Percentiles rank a stretch among this genome's conserved stretches.
Evolutionary conservation across 2,329 filamentous ascomycete genomes (phyloP).

Genomic region (Beauveria asiatica): DNA sequence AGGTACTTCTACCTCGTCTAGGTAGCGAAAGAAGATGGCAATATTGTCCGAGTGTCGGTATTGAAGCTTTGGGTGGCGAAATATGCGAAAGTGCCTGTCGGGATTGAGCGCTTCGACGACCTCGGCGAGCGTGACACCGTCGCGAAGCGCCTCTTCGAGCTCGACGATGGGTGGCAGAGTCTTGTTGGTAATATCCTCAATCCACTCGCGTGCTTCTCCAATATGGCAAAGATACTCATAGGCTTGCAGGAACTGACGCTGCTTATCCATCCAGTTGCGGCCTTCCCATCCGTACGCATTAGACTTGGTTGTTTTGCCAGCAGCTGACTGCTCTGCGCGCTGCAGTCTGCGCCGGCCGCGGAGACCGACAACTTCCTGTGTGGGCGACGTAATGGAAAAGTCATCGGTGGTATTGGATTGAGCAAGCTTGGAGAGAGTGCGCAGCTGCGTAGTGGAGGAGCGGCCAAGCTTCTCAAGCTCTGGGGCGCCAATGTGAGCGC

Average conservation of each 20-base stretch:
- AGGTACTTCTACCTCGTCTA: constrained; percentile 84
- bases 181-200: constrained; percentile 80
- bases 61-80: constrained; percentile 75
- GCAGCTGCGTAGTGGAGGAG: constrained; percentile 82
- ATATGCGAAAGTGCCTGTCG: constrained; percentile 69
- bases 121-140: constrained; percentile 91
- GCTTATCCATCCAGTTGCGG: constrained; percentile 97
- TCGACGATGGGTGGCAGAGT: constrained; percentile 87
- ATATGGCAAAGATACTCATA: constrained; percentile 99
- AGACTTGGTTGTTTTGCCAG: constrained; percentile 36
- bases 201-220: constrained; percentile 98
- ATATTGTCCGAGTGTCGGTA: constrained; percentile 98
- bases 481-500: constrained; percentile 48
- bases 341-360: constrained; percentile 79
- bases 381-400: constrained; percentile 67
- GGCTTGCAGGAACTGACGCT: constrained; percentile 89
- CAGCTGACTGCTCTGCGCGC: constrained; percentile 49
- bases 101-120: constrained; percentile 85
- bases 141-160: constrained; percentile 81
- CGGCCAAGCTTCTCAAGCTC: constrained; percentile 77
- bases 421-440: constrained; percentile 76
- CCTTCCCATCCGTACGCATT: constrained; percentile 65
- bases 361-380: constrained; percentile 80
- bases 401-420: constrained; percentile 68
- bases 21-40: constrained; percentile 86